Conservation (phyloP, 176 grass and related monocot species). For the Oropetium thomaeum region DNA sequence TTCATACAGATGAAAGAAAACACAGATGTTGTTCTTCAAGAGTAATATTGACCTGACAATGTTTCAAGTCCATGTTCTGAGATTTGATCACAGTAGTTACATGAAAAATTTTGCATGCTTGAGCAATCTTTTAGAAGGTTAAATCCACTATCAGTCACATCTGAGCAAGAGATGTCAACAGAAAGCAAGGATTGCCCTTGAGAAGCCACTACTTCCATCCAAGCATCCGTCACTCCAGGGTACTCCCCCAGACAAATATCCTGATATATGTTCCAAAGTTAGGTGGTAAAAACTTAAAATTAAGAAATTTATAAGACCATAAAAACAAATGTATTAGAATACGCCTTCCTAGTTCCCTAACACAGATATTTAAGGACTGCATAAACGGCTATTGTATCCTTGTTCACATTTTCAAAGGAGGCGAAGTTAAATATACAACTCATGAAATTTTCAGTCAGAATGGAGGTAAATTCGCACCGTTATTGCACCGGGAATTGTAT, state of each 20-base stretch:
- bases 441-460: too few species aligned
- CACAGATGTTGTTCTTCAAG: neutral
- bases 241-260: conserved; percentile 92
- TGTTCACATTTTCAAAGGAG: conserved; percentile 25
- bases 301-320: neutral
- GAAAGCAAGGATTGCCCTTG: conserved; percentile 89
- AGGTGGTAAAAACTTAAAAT: conserved; percentile 11
- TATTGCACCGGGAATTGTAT: neutral
- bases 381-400: neutral
- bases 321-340: neutral
- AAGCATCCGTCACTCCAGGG: conserved; percentile 86
- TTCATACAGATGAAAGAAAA: conserved; percentile 27
- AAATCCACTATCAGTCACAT: conserved; percentile 82
- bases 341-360: neutral
- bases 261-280: conserved; percentile 33
- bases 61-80: conserved; percentile 73
- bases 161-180: conserved; percentile 88
- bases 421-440: too few species aligned
- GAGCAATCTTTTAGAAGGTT: conserved; percentile 68
- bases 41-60: conserved; percentile 55
- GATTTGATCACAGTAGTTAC: conserved; percentile 85
- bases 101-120: conserved; percentile 73
- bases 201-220: conserved; percentile 81
- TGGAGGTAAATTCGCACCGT: neutral
- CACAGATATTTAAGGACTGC: neutral